phyloP scores from a whole-genome alignment of 2,329 filamentous ascomycete species.

The Annulohypoxylon truncatum region DNA sequence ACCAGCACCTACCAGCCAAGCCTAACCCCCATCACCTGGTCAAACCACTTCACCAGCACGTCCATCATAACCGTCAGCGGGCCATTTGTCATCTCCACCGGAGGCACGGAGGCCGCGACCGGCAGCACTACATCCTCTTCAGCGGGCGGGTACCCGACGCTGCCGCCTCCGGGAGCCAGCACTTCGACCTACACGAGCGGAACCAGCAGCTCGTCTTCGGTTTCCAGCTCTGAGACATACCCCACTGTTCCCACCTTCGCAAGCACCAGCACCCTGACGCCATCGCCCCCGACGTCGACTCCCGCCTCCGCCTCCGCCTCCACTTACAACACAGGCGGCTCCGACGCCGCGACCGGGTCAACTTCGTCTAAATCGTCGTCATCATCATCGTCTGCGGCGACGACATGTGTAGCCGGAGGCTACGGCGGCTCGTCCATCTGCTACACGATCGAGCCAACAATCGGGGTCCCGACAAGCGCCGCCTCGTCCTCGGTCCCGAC shows the following conservation, averaged over 20 bases:
- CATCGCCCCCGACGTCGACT: not conserved
- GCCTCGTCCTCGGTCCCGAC: constrained; percentile 33
- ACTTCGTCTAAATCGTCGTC: not conserved
- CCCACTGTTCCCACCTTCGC: constrained; percentile 11
- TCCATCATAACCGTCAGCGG: constrained; percentile 20
- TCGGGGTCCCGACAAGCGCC: not conserved
- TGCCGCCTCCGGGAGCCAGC: not conserved
- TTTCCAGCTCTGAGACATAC: constrained; percentile 30
- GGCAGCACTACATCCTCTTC: constrained; percentile 26
- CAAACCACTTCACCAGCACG: constrained; percentile 19
- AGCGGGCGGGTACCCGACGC: constrained; percentile 8
- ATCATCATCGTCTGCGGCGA: not conserved
- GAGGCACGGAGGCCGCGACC: constrained; percentile 31
- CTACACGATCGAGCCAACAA: constrained; percentile 19
- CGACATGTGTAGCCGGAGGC: constrained; percentile 32
- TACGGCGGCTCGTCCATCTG: constrained; percentile 33
- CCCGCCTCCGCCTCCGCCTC: not conserved
- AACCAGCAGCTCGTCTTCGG: constrained; percentile 5
- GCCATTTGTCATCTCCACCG: constrained; percentile 18
- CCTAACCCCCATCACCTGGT: constrained; percentile 15
- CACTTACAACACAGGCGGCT: constrained; percentile 18
- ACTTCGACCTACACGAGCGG: constrained; percentile 18
- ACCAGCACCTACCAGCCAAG: not conserved
- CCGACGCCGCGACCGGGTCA: constrained; percentile 18
- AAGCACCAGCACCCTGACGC: constrained; percentile 18